Evolutionary conservation across 202 grass and related monocot genomes (phyloP).

Genomic region (Bolboschoenoplectus hybrid): DNA sequence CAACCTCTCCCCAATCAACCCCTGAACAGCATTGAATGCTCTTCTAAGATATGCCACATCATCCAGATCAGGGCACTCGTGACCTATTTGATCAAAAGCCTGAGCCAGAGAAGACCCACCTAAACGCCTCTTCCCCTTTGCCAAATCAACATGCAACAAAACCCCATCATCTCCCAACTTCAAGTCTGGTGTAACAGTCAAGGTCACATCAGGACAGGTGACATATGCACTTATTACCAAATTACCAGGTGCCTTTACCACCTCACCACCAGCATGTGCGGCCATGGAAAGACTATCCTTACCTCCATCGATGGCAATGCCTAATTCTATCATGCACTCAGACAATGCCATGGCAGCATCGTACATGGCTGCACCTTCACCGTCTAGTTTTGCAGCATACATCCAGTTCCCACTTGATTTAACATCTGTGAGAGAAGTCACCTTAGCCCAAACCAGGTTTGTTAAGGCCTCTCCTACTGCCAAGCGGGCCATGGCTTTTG

Average conservation of each 20-base stretch:
- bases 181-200: slow-evolving; percentile 91
- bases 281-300: slow-evolving; percentile 99
- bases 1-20: slow-evolving; percentile 61
- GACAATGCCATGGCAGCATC: slow-evolving; percentile 76
- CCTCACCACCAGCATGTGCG: slow-evolving; percentile 67
- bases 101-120: slow-evolving; percentile 87
- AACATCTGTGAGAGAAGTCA: slow-evolving; percentile 72
- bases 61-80: slow-evolving; percentile 85
- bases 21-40: slow-evolving; percentile 72
- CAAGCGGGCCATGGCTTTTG: slow-evolving; percentile 78
- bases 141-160: slow-evolving; percentile 87
- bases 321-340: slow-evolving; percentile 90
- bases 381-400: slow-evolving; percentile 94
- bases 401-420: slow-evolving; percentile 98
- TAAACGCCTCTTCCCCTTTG: slow-evolving; percentile 65
- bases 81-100: slow-evolving; percentile 86
- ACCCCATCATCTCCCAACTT: slow-evolving; percentile 74
- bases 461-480: slow-evolving; percentile 87
- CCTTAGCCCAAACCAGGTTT: slow-evolving; percentile 93
- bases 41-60: slow-evolving; percentile 79
- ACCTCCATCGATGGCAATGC: slow-evolving; percentile 90
- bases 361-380: slow-evolving; percentile 91
- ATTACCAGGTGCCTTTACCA: slow-evolving; percentile 91
- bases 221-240: slow-evolving; percentile 87
- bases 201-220: slow-evolving; percentile 89